These are phyloP conservation scores for Trichosporon inkin DNA, from an alignment of 1,284 basidiomycete species.

Conservation along the genomic window DNA sequence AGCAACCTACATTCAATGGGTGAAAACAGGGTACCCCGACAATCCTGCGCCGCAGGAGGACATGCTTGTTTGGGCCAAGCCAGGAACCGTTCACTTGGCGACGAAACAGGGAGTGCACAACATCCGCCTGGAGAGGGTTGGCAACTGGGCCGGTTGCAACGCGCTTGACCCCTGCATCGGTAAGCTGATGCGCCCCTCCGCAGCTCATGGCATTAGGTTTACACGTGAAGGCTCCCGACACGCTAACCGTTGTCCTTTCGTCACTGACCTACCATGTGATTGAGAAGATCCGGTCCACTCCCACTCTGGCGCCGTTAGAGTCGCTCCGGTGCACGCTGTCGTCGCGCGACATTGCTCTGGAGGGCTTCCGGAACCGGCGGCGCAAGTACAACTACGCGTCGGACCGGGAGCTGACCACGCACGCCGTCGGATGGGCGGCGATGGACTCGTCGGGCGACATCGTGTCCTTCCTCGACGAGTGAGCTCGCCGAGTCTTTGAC, in stretches of 20 bases:
- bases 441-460: conserved; percentile 25
- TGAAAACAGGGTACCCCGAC: conserved; percentile 13
- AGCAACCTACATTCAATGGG: conserved; percentile 35
- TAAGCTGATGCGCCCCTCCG: conserved; percentile 15
- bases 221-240: conserved; percentile 20
- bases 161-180: conserved; percentile 33
- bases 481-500: conserved; percentile 10
- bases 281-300: conserved; percentile 23
- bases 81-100: conserved; percentile 35
- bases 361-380: conserved; percentile 19
- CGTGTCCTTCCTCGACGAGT: conserved; percentile 37
- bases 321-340: conserved; percentile 29
- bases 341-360: conserved; percentile 35
- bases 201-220: conserved; percentile 28
- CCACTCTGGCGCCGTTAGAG: conserved; percentile 23
- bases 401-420: conserved; percentile 20
- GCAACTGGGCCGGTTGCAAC: conserved; percentile 45
- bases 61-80: conserved; percentile 38
- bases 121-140: conserved; percentile 30
- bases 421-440: conserved; percentile 27
- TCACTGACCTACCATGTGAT: conserved; percentile 40
- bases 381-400: conserved; percentile 13
- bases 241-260: conserved; percentile 32
- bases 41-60: conserved; percentile 21
- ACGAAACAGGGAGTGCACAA: conserved; percentile 2